A percentile compares a stretch with the other conserved stretches of the same genome.
These are phyloP conservation scores for Starmerella kuoi DNA, from an alignment of 805 yeast genomes.

Conservation along the genomic window DNA sequence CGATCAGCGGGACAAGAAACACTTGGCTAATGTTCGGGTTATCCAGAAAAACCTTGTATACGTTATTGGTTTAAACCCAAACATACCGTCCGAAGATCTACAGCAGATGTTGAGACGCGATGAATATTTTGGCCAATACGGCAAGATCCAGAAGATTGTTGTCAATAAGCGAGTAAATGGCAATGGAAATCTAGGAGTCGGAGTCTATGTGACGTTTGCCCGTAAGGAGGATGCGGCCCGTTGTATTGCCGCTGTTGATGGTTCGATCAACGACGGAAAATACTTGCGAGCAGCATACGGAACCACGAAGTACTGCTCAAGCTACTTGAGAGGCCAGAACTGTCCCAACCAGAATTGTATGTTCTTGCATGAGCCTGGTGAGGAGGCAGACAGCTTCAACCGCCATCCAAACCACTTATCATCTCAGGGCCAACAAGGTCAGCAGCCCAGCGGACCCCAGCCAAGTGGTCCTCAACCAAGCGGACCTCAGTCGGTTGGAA, in stretches of 20 bases:
- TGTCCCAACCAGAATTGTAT: constrained; percentile 98
- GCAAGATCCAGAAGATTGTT: constrained; percentile 86
- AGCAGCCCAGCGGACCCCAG: too few species aligned
- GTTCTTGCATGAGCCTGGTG: constrained; percentile 99
- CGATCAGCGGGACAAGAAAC: constrained; percentile 49
- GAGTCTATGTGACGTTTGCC: constrained; percentile 90
- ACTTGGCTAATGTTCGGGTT: constrained; percentile 94
- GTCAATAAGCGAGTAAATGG: constrained; percentile 61
- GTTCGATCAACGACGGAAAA: constrained; percentile 84
- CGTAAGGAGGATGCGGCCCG: constrained; percentile 88
- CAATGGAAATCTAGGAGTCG: constrained; percentile 63
- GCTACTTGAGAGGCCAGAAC: constrained; percentile 83
- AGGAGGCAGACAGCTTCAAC: constrained; percentile 93
- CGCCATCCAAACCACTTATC: constrained; percentile 34
- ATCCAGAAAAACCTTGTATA: constrained; percentile 94
- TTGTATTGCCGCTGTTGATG: constrained; percentile 86
- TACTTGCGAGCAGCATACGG: constrained; percentile 92
- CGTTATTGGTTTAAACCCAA: constrained; percentile 88
- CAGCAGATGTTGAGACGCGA: constrained; percentile 75
- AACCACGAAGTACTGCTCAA: constrained; percentile 96
- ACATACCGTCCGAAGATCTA: constrained; percentile 71
- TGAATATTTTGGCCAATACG: constrained; percentile 96
- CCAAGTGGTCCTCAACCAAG: too few species aligned
- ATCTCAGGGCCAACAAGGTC: background rate
- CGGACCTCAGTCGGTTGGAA: background rate